Percentiles rank a stretch among this genome's conserved stretches.
Evolutionary conservation across 345 rosid species (phyloP).

Genomic region (Arabidopsis suecica): DNA sequence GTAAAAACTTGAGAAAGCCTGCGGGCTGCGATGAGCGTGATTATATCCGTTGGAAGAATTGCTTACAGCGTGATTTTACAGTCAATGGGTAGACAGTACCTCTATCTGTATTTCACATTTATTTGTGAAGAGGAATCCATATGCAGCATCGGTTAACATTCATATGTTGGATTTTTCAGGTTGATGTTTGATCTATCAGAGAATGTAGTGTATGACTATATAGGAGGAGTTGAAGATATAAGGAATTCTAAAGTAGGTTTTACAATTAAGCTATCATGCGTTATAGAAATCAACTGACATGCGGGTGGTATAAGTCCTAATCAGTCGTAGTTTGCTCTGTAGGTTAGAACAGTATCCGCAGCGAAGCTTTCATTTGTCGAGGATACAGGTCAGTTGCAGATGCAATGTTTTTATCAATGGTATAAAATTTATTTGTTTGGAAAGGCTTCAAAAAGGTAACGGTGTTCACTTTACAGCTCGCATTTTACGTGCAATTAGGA

Average conservation of each 20-base stretch:
- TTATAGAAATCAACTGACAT: constrained; percentile 27
- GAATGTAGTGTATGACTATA: constrained; percentile 69
- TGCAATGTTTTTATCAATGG: constrained; percentile 16
- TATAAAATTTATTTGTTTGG: constrained; percentile 8
- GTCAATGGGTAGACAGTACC: constrained; percentile 58
- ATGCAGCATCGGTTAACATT: constrained; percentile 2
- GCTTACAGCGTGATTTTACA: constrained; percentile 70
- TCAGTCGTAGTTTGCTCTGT: constrained; percentile 20
- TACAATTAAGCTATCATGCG: constrained; percentile 38
- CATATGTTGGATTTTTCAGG: constrained; percentile 44
- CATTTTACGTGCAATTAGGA: constrained; percentile 75
- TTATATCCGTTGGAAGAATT: constrained; percentile 66
- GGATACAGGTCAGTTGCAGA: constrained; percentile 54
- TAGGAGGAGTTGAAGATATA: constrained; percentile 75
- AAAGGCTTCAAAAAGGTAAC: constrained; percentile 22
- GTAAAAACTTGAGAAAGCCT: constrained; percentile 46
- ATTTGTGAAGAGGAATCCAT: background rate
- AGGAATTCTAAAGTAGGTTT: constrained; percentile 67
- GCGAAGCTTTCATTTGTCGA: constrained; percentile 58
- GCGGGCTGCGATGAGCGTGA: constrained; percentile 54
- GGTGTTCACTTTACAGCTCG: constrained; percentile 59
- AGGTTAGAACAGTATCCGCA: constrained; percentile 57
- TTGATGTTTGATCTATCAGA: constrained; percentile 73
- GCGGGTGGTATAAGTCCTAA: constrained; percentile 30
- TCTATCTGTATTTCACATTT: background rate